A percentile compares a stretch with the other conserved stretches of the same genome.
phyloP scores from a whole-genome alignment of 306 rosid species.

The Vicia villosa region DNA sequence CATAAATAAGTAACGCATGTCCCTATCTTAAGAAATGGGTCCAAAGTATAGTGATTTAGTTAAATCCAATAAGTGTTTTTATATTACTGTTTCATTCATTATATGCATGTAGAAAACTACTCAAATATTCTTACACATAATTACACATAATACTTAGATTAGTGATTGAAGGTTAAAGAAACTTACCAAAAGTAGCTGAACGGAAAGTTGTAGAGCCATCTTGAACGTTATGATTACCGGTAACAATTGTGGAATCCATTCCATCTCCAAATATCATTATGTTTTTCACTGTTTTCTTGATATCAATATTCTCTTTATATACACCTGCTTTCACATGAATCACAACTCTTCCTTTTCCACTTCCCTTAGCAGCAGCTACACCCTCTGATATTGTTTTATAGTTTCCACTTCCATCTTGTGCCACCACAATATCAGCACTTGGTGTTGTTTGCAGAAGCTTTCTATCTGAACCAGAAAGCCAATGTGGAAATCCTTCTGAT shows the following conservation, averaged over 20 bases:
- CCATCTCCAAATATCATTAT: conserved; percentile 84
- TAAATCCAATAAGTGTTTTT: no score
- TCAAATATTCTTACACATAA: neutral
- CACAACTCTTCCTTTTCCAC: conserved; percentile 49
- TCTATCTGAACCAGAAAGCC: conserved; percentile 61
- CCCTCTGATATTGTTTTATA: conserved; percentile 62
- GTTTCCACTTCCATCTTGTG: conserved; percentile 72
- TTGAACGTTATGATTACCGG: conserved; percentile 36
- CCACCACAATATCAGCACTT: conserved; percentile 59
- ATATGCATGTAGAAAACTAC: neutral
- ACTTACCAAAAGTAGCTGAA: conserved; percentile 85
- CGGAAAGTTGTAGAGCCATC: conserved; percentile 64
- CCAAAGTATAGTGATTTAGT: no score
- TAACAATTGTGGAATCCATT: conserved; percentile 60
- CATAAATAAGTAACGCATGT: no score
- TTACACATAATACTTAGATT: neutral
- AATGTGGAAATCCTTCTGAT: conserved; percentile 48
- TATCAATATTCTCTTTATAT: conserved; percentile 59
- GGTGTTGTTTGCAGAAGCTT: conserved; percentile 48
- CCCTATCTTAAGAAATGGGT: conserved; percentile 20
- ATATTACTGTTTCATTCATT: neutral
- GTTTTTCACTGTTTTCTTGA: conserved; percentile 50
- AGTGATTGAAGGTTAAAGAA: neutral
- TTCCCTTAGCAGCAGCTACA: conserved; percentile 44
- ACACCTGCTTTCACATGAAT: conserved; percentile 74